Evolutionary conservation across 2,329 filamentous ascomycete species (phyloP).

Genomic region (Sarocladiaceae sp.): DNA sequence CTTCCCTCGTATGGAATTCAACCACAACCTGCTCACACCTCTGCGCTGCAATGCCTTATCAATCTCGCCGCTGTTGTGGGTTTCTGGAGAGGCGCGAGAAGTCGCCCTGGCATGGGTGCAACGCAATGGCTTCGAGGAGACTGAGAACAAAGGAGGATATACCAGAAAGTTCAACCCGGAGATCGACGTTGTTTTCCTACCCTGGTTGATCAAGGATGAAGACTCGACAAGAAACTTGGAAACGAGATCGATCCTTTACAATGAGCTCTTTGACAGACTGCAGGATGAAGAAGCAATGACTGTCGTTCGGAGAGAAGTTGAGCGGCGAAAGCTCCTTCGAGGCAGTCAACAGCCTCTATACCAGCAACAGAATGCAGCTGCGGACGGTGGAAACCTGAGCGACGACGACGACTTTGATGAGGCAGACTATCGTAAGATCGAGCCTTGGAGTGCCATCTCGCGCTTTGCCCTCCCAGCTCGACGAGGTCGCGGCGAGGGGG

Average conservation of each 20-base stretch:
- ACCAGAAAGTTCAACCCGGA: not conserved
- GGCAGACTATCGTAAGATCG: constrained; percentile 1
- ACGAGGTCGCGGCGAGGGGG: not conserved
- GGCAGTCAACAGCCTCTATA: not conserved
- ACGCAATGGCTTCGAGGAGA: not conserved
- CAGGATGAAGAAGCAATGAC: not conserved
- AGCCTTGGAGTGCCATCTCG: not conserved
- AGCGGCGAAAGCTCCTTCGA: not conserved
- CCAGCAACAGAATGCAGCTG: not conserved
- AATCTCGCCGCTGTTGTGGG: not conserved
- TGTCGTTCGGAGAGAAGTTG: not conserved
- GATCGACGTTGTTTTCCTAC: not conserved
- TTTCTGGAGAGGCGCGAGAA: not conserved
- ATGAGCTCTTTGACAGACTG: not conserved
- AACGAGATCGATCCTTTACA: constrained; percentile 1
- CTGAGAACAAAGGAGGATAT: not conserved
- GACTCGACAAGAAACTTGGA: not conserved
- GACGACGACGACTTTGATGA: not conserved
- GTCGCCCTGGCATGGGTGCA: not conserved
- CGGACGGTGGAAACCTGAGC: not conserved
- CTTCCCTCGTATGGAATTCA: not conserved
- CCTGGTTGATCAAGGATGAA: constrained; percentile 5
- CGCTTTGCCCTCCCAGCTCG: not conserved
- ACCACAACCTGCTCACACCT: constrained; percentile 2
- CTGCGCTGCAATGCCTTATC: not conserved